Base-by-base conservation (phyloP, 768 basidiomycete species). In the Tephrocybe sp. region DNA sequence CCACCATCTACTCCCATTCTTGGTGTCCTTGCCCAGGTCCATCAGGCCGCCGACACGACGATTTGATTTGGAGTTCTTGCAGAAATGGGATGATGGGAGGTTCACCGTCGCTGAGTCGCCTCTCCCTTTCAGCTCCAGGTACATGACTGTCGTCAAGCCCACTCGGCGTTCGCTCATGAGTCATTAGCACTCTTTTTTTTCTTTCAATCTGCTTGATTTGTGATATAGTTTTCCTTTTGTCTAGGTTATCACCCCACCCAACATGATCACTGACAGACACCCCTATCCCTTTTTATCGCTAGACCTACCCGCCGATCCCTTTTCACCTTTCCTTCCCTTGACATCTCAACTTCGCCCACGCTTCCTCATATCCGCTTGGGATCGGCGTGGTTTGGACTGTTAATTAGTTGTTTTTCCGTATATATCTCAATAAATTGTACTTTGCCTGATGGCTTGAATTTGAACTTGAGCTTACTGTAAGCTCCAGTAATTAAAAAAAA, bases 171-270 rank as follows among this genome's bases (percentile, higher is more conserved):
- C 45, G 39, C 46, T 43, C 46, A 52, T 46, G 44, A 45, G 41
- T 23, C 46, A 39, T 31, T 47, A 31, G 11, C 44, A 22, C 48
- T 43, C 41, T 11, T 41, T 39, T 40, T 53, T 35, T 16, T 34
- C 36, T 12, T n/a, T n/a, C n/a, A 26, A 26, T 26, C 26, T 54
- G 55, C 56, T 60, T 56, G 56, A 54, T 60, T 60, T 60, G 58
- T 60, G 46, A 39, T 49, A 49, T 48, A 53, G 39, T 49, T 19
- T 49, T 50, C 30, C 33, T 44, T 48, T 42, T n/a, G 19, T 35
- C 38, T 14, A 12, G 3, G n/a, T 20, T 40, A 23, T 39, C 16
- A 13, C 40, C n/a, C n/a, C n/a, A n/a, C n/a, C n/a, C n/a, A n/a
- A n/a, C n/a, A n/a, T n/a, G n/a, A n/a, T n/a, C n/a, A n/a, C n/a